These are phyloP conservation scores for Hydnum rufescens DNA, from an alignment of 768 basidiomycete genomes.

Conservation along the genomic window DNA sequence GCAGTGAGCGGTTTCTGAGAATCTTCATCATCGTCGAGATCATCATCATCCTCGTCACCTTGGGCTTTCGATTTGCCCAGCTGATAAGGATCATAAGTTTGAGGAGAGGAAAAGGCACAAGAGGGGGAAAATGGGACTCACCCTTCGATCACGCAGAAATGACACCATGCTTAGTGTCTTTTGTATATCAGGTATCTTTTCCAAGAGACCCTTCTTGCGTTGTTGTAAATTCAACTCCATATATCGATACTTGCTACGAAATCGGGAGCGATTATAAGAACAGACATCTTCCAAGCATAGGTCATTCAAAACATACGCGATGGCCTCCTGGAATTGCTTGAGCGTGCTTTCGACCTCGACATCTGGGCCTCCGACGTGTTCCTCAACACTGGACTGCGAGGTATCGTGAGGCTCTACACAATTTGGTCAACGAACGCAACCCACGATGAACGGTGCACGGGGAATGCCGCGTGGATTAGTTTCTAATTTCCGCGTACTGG, in stretches of 20 bases:
- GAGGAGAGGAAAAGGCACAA: background rate
- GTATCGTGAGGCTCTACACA: background rate
- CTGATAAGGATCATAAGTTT: background rate
- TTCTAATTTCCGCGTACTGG: conserved; percentile 21
- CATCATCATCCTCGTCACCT: conserved; percentile 29
- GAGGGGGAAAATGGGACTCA: conserved; percentile 19
- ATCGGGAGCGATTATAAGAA: background rate
- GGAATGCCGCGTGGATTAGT: conserved; percentile 88
- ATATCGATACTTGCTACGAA: conserved; percentile 83
- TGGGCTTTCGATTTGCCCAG: conserved; percentile 3
- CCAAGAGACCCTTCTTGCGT: conserved; percentile 58
- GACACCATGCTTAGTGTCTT: conserved; percentile 85
- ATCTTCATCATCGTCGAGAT: conserved; percentile 22
- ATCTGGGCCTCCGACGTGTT: conserved; percentile 63
- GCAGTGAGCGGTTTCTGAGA: conserved; percentile 42
- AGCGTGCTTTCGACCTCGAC: conserved; percentile 61
- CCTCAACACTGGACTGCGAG: conserved; percentile 62
- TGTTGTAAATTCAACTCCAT: conserved; percentile 81
- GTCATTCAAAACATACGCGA: conserved; percentile 46
- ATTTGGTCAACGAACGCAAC: conserved; percentile 16
- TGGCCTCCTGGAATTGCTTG: conserved; percentile 71
- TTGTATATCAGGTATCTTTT: conserved; percentile 91
- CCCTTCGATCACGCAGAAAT: conserved; percentile 51
- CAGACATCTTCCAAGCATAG: background rate
- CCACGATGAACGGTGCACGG: conserved; percentile 82